These are phyloP conservation scores for Xerocomellus amylosporus DNA, from an alignment of 768 basidiomycete species.

Conservation along the genomic window DNA sequence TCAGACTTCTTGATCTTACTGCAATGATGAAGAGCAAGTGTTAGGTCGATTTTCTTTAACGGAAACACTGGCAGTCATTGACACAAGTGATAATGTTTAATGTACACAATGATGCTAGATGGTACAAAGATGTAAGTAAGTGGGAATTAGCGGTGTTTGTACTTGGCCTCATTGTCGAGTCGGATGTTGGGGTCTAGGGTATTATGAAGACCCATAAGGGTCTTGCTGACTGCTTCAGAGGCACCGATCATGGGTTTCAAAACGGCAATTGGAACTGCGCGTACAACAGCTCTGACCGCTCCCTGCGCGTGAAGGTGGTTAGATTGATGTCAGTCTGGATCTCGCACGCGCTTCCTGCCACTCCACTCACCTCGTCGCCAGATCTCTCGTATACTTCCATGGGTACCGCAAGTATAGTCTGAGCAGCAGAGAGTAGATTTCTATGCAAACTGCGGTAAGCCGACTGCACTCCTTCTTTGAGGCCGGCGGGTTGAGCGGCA, in stretches of 20 bases:
- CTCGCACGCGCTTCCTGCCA: neutral
- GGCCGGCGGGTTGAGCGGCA: slow-evolving; percentile 83
- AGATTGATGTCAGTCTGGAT: neutral
- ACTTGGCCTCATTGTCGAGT: slow-evolving; percentile 88
- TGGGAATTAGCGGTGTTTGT: slow-evolving; percentile 68
- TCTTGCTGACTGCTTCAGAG: slow-evolving; percentile 94
- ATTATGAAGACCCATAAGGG: slow-evolving; percentile 89
- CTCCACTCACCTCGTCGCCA: slow-evolving; percentile 74
- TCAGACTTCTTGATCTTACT: neutral
- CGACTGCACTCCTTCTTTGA: slow-evolving; percentile 83
- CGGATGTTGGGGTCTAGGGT: slow-evolving; percentile 83
- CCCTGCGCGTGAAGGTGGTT: slow-evolving; percentile 50
- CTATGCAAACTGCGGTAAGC: slow-evolving; percentile 87
- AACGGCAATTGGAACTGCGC: slow-evolving; percentile 96
- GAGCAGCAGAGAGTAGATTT: slow-evolving; percentile 91
- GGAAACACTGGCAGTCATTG: neutral
- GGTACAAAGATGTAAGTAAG: slow-evolving; percentile 19
- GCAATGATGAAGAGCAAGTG: neutral
- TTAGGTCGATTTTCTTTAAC: neutral
- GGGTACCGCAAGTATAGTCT: slow-evolving; percentile 96
- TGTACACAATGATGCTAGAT: slow-evolving; percentile 20
- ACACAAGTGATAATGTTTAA: slow-evolving; percentile 2
- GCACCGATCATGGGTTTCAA: slow-evolving; percentile 98
- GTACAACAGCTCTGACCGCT: slow-evolving; percentile 88
- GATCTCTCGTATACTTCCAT: slow-evolving; percentile 99